phyloP scores from a whole-genome alignment of 176 grass and related monocot species.

The Microstegium vimineum region DNA sequence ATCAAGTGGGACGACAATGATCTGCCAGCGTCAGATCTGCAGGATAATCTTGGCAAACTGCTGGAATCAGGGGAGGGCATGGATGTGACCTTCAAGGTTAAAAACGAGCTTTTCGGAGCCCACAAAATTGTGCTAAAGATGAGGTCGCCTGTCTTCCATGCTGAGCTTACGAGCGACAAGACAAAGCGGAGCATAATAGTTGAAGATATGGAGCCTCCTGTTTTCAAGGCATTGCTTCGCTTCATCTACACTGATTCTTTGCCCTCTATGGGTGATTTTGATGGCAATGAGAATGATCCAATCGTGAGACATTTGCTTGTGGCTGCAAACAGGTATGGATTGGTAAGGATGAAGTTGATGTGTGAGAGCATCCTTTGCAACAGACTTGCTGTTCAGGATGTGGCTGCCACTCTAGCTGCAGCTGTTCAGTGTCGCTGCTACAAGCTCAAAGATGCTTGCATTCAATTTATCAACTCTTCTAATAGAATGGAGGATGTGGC shows the following conservation, averaged over 20 bases:
- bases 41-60: neutral
- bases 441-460: neutral
- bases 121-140: neutral
- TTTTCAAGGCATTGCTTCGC: neutral
- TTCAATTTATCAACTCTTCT: neutral
- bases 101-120: neutral
- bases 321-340: neutral
- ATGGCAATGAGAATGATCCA: neutral
- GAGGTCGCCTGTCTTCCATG: neutral
- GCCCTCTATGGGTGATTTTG: neutral
- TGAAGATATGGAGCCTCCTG: neutral
- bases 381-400: neutral
- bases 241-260: neutral
- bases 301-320: neutral
- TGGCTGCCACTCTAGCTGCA: neutral
- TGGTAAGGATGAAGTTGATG: neutral
- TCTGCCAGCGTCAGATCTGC: neutral
- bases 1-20: neutral
- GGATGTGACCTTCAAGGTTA: neutral
- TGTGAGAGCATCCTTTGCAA: neutral
- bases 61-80: neutral
- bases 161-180: neutral
- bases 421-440: neutral
- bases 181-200: neutral
- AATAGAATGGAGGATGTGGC: neutral